Evolutionary conservation across 192 early-diverging fungal species (phyloP).

Genomic region (Umbelopsis vinacea): DNA sequence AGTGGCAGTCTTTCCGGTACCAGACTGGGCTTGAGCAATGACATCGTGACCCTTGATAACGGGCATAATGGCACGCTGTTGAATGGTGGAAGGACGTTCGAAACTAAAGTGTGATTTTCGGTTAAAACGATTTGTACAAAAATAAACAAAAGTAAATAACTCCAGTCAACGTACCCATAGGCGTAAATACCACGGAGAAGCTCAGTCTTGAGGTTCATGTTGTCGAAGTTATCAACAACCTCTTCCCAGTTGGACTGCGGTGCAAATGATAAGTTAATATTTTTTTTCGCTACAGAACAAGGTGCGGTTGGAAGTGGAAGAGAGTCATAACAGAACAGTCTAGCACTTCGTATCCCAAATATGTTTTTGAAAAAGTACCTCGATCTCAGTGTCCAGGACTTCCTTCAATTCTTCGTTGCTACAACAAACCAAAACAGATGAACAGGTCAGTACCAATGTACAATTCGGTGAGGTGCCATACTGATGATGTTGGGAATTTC

Average conservation of each 20-base stretch:
- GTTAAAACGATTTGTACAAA: no score
- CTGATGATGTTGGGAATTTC: not conserved
- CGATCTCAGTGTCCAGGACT: conserved; percentile 35
- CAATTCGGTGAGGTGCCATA: not conserved
- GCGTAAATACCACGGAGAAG: conserved; percentile 98
- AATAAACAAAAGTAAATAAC: not conserved
- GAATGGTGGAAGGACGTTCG: conserved; percentile 95
- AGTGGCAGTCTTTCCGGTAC: conserved; percentile 98
- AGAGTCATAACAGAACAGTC: not conserved
- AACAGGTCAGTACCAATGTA: not conserved
- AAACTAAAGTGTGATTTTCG: conserved; percentile 65
- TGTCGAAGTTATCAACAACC: conserved; percentile 94
- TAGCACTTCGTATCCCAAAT: not conserved
- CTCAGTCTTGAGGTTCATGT: conserved; percentile 89
- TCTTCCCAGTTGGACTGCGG: conserved; percentile 92
- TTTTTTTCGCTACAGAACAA: not conserved
- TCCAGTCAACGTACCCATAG: conserved; percentile 72
- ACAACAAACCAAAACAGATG: not conserved
- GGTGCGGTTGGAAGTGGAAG: not conserved
- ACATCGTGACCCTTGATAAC: conserved; percentile 90
- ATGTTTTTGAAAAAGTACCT: conserved; percentile 10
- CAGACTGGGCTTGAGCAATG: conserved; percentile 97
- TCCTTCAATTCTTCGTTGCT: conserved; percentile 40
- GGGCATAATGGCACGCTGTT: conserved; percentile 93
- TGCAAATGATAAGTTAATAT: conserved; percentile 1